phyloP scores from a whole-genome alignment of 1,284 basidiomycete species.

The Ceratobasidium sp. region DNA sequence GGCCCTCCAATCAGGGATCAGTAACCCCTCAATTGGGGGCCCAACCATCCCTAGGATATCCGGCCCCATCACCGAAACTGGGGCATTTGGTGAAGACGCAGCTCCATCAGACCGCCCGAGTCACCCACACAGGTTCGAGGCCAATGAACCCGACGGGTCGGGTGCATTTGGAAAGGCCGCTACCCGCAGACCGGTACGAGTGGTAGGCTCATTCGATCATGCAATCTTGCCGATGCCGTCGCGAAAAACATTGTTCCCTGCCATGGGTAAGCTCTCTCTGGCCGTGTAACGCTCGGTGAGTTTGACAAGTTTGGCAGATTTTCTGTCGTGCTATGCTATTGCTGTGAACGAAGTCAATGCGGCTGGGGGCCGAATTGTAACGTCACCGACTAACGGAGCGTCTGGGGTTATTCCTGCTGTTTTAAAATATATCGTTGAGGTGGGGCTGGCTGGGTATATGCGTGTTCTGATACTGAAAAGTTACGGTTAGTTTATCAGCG shows the following conservation, averaged over 20 bases:
- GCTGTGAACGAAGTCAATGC: slow-evolving; percentile 85
- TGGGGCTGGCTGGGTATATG: slow-evolving; percentile 52
- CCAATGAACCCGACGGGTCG: slow-evolving; percentile 45
- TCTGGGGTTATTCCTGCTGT: slow-evolving; percentile 93
- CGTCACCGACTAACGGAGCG: slow-evolving; percentile 90
- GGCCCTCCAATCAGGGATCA: slow-evolving; percentile 54
- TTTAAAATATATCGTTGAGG: slow-evolving; percentile 88
- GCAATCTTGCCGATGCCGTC: slow-evolving; percentile 84
- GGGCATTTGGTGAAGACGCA: slow-evolving; percentile 22
- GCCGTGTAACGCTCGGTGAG: not conserved
- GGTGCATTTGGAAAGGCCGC: slow-evolving; percentile 32
- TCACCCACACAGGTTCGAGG: slow-evolving; percentile 28
- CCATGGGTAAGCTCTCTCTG: slow-evolving; percentile 64
- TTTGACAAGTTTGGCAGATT: slow-evolving; percentile 65
- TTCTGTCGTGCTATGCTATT: slow-evolving; percentile 92
- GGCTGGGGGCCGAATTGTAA: slow-evolving; percentile 92
- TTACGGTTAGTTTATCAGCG: slow-evolving; percentile 77
- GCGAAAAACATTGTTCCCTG: slow-evolving; percentile 88
- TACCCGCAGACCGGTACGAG: slow-evolving; percentile 57
- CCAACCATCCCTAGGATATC: slow-evolving; percentile 10
- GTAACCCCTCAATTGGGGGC: slow-evolving; percentile 39
- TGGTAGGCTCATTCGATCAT: slow-evolving; percentile 86
- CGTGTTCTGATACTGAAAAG: not conserved
- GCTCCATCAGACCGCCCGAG: slow-evolving; percentile 18
- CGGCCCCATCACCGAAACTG: slow-evolving; percentile 4